Evolutionary conservation across 2,329 filamentous ascomycete species (phyloP), one percentile per base, ranked within the genome.

Genomic region (Paraconiothyrium brasiliense): DNA sequence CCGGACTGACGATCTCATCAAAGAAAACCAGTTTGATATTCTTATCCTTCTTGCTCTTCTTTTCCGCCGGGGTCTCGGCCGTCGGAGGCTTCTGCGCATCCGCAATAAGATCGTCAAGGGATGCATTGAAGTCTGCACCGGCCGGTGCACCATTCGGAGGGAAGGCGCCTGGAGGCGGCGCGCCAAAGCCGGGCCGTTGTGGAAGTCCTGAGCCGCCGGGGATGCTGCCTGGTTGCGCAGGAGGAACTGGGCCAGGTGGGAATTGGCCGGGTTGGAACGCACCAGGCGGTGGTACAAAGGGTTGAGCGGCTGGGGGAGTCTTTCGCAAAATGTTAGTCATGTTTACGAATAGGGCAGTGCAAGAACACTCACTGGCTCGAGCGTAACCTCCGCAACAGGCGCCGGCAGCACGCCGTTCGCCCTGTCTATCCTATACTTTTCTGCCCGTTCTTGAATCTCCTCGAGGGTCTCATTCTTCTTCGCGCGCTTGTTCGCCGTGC

Each of bases 401-500:
- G 66, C 62, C 51, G 67, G 67, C 24, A 73, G 48, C 13, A 74
- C 67, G 13, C 73, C 85, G 64, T 86, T 87, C 64, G 66, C 67
- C 47, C 71, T 66, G 57, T 76, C 73, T 39, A 63, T 58, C 41
- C 71, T 63, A 52, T 65, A 76, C 64, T 75, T 67, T 89, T 91
- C 92, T 60, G 97, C 80, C 56, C 93, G 86, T 79, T 89, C 88
- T 83, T 94, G 93, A 62, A 97, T 81, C 72, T 96, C 92, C 16
- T 91, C 89, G 0, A 90, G 76, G 5, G 87, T 86, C 81, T 97
- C 76, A 79, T 96, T 71, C 6, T 92, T 83, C 82, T 92, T 87
- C 1, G 89, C 87, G 30, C 70, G 66, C 63, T 89, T 89, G 77
- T 92, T 90, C 41, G 81, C 62, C 24, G 63, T 60, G 27, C 63